Conservation (phyloP, 148 eudicot species). For the Fagopyrum esculentum region DNA sequence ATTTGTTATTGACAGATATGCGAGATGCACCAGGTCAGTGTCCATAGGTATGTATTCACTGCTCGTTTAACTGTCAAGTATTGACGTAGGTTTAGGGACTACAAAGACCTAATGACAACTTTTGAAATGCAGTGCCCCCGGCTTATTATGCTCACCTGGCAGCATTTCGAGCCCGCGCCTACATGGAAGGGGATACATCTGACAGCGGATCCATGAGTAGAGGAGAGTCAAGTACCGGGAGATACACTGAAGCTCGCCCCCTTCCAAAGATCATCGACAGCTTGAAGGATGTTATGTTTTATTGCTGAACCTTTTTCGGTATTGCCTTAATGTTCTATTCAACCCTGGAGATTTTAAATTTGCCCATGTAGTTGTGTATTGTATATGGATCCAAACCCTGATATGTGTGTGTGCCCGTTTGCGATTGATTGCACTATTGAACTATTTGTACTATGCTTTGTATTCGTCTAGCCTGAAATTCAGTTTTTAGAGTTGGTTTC, state of each 20-base stretch:
- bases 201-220: conserved; percentile 11
- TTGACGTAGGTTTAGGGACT: background rate
- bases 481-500: too few species aligned
- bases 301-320: background rate
- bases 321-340: background rate
- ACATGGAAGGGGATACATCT: conserved; percentile 16
- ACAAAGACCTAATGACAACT: background rate
- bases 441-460: too few species aligned
- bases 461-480: too few species aligned
- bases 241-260: too few species aligned
- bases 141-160: conserved; percentile 23
- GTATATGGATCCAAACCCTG: too few species aligned
- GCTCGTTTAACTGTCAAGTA: background rate
- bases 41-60: conserved; percentile 45
- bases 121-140: conserved; percentile 20
- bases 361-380: too few species aligned
- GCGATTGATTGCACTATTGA: too few species aligned
- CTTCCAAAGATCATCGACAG: background rate
- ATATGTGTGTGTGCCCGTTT: too few species aligned
- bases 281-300: background rate
- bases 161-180: conserved; percentile 23
- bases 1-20: conserved; percentile 42
- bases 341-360: too few species aligned
- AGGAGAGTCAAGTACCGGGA: background rate
- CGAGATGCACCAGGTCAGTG: conserved; percentile 85